These are phyloP conservation scores for Sindora glabra DNA, from an alignment of 306 rosid genomes.

Conservation along the genomic window DNA sequence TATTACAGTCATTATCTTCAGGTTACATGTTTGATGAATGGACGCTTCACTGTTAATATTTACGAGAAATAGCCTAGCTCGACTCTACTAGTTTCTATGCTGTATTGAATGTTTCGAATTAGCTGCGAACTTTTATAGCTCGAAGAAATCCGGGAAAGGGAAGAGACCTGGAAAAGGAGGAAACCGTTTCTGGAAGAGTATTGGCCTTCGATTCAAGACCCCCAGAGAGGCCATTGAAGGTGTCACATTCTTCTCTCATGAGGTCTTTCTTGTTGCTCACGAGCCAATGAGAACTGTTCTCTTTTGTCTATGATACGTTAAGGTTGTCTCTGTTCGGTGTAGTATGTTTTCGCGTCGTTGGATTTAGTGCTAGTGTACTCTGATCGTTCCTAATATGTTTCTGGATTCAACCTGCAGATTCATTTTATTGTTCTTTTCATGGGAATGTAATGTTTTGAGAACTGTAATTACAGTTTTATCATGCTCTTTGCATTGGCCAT, in stretches of 20 bases:
- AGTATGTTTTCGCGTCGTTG: no score
- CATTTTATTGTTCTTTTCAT: no score
- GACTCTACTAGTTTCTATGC: no score
- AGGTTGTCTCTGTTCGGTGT: background rate
- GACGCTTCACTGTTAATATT: background rate
- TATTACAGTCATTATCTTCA: background rate
- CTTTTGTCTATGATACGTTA: background rate
- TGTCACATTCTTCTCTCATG: background rate
- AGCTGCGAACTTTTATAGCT: constrained; percentile 17
- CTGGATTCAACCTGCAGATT: no score
- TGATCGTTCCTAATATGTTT: no score
- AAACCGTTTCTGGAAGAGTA: constrained; percentile 48
- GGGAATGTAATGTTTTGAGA: no score
- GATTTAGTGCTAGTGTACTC: no score
- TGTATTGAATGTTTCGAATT: background rate
- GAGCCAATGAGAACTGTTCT: background rate
- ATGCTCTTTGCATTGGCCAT: no score
- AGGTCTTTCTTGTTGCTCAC: no score
- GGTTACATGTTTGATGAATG: background rate
- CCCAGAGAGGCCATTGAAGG: constrained; percentile 60
- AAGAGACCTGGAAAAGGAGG: constrained; percentile 69
- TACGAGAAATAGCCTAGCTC: no score
- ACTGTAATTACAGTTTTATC: no score
- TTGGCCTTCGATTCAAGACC: constrained; percentile 60
- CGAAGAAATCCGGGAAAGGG: constrained; percentile 55